A percentile compares a stretch with the other conserved stretches of the same genome.
Conservation (phyloP, 164 flowering plant species). For the Euptelea pleiosperma region DNA sequence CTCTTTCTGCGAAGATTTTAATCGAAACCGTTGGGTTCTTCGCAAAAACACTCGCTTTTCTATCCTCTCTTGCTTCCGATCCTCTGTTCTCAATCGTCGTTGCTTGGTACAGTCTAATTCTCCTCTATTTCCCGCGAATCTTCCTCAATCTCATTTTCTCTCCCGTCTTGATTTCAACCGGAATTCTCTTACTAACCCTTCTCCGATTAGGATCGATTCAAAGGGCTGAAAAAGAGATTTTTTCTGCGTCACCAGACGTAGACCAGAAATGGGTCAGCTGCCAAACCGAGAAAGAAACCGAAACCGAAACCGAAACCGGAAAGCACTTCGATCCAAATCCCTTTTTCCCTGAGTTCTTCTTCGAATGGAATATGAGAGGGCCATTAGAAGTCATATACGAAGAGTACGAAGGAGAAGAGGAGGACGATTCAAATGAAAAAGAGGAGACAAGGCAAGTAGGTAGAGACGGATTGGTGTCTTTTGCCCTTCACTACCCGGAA, state of each 20-base stretch:
- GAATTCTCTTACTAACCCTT: constrained; percentile 40
- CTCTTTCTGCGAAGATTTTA: not conserved
- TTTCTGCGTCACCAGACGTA: not conserved
- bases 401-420: constrained; percentile 57
- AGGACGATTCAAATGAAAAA: constrained; percentile 20
- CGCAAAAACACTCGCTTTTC: not conserved
- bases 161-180: constrained; percentile 48
- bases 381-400: constrained; percentile 87
- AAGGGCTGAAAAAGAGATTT: constrained; percentile 2
- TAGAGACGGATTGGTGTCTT: constrained; percentile 34
- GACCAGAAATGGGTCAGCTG: constrained; percentile 13
- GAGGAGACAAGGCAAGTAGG: constrained; percentile 13
- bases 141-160: constrained; percentile 40
- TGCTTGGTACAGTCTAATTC: constrained; percentile 48
- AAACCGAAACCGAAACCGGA: constrained; percentile 5
- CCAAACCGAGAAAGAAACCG: constrained; percentile 10
- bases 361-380: constrained; percentile 67
- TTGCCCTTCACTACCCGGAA: constrained; percentile 57
- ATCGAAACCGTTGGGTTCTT: constrained; percentile 9
- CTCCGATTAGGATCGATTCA: constrained; percentile 56
- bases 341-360: constrained; percentile 30
- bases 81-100: constrained; percentile 60
- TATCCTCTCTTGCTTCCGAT: constrained; percentile 24
- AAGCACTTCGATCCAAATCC: constrained; percentile 13
- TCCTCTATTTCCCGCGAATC: constrained; percentile 56